Conservation (phyloP, 129 eudicot genomes). For the Centella asiatica region DNA sequence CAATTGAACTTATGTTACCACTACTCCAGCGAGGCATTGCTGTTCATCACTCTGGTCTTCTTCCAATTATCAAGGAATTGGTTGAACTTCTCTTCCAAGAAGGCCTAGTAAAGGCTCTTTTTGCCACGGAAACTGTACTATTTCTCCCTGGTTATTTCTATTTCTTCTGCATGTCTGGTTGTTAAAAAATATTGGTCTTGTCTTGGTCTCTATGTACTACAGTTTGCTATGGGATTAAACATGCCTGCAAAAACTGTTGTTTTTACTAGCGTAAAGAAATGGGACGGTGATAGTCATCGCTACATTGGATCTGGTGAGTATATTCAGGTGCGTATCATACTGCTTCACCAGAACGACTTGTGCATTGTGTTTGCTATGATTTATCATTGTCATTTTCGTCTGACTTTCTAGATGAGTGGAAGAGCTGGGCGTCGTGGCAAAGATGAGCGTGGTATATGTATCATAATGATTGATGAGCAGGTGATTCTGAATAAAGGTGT, state of each 20-base stretch:
- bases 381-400: conserved; percentile 12
- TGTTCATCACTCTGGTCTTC: conserved; percentile 99
- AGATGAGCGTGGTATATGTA: conserved; percentile 97
- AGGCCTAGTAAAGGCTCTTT: conserved; percentile 95
- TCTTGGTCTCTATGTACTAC: conserved; percentile 14
- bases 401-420: conserved; percentile 81
- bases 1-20: conserved; percentile 95
- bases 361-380: conserved; percentile 11
- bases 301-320: conserved; percentile 98
- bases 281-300: conserved; percentile 98
- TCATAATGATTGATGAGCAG: conserved; percentile 96
- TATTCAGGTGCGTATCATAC: conserved; percentile 74
- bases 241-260: conserved; percentile 99
- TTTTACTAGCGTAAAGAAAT: conserved; percentile 82
- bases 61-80: conserved; percentile 89
- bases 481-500: conserved; percentile 14
- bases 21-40: conserved; percentile 97
- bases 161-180: no score
- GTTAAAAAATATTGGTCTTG: background rate
- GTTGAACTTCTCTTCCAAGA: conserved; percentile 98
- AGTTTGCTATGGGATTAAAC: conserved; percentile 99
- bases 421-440: conserved; percentile 99
- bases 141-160: background rate
- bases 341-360: background rate
- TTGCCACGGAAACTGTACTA: conserved; percentile 94